These are phyloP conservation scores for Pestalotiopsis sp. DNA, from an alignment of 2,329 filamentous ascomycete genomes.

Conservation along the genomic window DNA sequence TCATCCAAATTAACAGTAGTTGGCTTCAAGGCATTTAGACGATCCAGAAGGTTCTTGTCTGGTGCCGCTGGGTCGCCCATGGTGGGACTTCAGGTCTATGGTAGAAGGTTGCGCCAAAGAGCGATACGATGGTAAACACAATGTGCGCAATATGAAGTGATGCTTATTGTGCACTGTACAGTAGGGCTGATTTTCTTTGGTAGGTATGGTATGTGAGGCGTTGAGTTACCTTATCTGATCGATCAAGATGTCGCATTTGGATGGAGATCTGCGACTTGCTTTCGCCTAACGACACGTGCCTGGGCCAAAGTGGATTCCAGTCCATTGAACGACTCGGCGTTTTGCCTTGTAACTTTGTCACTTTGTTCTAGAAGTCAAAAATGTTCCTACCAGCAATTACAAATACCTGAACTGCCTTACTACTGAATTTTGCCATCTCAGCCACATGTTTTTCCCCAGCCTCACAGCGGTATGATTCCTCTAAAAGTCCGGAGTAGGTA, in stretches of 20 bases:
- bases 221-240: background rate
- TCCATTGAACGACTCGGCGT: background rate
- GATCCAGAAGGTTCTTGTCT: slow-evolving; percentile 54
- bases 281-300: background rate
- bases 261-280: background rate
- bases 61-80: slow-evolving; percentile 25
- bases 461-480: too few species aligned
- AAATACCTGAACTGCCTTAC: background rate
- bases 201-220: background rate
- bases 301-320: background rate
- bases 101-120: background rate
- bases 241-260: background rate
- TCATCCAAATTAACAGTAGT: slow-evolving; percentile 37
- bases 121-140: background rate
- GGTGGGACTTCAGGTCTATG: slow-evolving; percentile 7
- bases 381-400: background rate
- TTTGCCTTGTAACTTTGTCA: background rate
- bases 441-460: background rate
- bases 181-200: background rate
- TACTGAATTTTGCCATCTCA: background rate
- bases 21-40: slow-evolving; percentile 55
- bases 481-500: too few species aligned
- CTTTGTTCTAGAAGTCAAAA: background rate
- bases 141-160: background rate
- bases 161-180: background rate